These are phyloP conservation scores for Luffa acutangula DNA, from an alignment of 306 rosid genomes.

Conservation along the genomic window DNA sequence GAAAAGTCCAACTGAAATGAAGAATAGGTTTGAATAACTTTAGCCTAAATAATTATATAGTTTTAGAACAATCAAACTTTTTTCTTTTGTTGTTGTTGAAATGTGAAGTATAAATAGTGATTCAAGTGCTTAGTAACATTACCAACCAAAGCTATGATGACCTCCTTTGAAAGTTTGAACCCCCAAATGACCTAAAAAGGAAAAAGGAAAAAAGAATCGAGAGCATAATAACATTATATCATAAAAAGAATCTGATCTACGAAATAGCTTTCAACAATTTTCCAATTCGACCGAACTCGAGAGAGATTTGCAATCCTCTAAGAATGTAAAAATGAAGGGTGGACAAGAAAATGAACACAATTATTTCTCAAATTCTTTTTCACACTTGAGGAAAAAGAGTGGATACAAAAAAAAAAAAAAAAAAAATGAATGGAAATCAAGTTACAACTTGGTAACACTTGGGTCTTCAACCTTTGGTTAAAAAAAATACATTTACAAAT, in stretches of 20 bases:
- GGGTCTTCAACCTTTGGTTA: slow-evolving; percentile 14
- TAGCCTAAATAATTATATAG: background rate
- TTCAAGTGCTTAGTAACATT: background rate
- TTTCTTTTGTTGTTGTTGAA: too few species aligned
- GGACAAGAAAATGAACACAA: background rate
- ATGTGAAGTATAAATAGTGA: background rate
- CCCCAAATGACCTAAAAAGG: background rate
- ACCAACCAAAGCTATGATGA: background rate
- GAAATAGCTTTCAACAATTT: background rate
- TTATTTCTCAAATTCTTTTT: background rate
- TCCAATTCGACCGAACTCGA: background rate
- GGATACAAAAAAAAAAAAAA: background rate
- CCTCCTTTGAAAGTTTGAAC: background rate
- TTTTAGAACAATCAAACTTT: background rate
- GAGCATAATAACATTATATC: background rate
- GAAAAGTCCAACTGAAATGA: background rate
- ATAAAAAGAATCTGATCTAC: background rate
- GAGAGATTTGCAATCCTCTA: background rate
- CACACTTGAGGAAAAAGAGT: background rate
- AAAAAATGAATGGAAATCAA: slow-evolving; percentile 13
- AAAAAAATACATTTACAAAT: slow-evolving; percentile 31
- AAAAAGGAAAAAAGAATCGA: background rate
- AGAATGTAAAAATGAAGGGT: background rate
- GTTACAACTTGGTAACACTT: background rate
- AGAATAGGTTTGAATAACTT: background rate